Evolutionary conservation across 2,329 filamentous ascomycete genomes (phyloP), one percentile per base, ranked within the genome.

Genomic region (Thermoascus crustaceus): DNA sequence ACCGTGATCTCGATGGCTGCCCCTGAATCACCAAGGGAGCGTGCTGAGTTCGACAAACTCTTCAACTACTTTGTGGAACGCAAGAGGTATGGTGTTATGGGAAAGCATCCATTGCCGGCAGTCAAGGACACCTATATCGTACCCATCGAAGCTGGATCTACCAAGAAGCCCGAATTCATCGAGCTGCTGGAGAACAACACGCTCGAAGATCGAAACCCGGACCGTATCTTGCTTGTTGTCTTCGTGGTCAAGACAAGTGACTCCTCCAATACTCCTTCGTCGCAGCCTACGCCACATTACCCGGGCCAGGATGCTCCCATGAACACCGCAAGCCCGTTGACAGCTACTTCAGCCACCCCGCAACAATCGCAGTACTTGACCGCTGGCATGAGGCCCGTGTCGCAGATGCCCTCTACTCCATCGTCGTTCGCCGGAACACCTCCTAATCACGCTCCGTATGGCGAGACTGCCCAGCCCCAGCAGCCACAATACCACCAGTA

Each of bases 121-220:
- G 82, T 95, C 32, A 81, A 87, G 40, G 89, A 96, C 54, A 85
- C 88, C 1, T 96, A 96, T 57, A 74, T 96, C 20, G 81, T 95
- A 7, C 89, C 91, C 0, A 76, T 96, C 4, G 76, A 86, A 20
- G 73, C 79, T 4, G 86, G 85, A 17, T 71, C 76, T 17, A 66
- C 63, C 21, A 64, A 66, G 32, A 75, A 89, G 27, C 89, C 91
- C 0, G 84, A 88, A 42, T 94, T 95, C 50, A 78, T 95, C 58
- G 76, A 86, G 41, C 83, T 94, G 52, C 73, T 96, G n/a, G 80
- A 85, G 43, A 82, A 89, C 48, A 88, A 88, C 56, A 76, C 76
- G 19, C 75, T 95, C 20, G 84, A 88, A 29, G 72, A 76, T 39
- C 74, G 75, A 2, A 73, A 83, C 10, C 69, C 78, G 0, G 82